These are phyloP conservation scores for Pythium utonaiense DNA, from an alignment of 352 stramenopile species.

Conservation along the genomic window DNA sequence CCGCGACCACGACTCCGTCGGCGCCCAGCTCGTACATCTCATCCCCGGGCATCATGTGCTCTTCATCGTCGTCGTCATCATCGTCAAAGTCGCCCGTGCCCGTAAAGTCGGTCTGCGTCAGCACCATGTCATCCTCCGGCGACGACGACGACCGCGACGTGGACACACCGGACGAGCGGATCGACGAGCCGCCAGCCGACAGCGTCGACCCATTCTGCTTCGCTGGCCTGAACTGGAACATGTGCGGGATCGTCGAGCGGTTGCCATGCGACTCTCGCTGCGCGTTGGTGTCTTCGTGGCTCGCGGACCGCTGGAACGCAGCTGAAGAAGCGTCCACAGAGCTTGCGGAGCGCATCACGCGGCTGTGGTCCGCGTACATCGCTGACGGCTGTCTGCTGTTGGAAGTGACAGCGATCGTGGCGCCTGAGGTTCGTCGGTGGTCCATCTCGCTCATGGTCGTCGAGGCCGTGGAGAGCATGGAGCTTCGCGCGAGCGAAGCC, in stretches of 20 bases:
- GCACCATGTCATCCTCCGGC: slow-evolving; percentile 7
- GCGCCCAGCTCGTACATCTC: slow-evolving; percentile 20
- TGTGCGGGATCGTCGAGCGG: slow-evolving; percentile 37
- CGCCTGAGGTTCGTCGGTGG: slow-evolving; percentile 21
- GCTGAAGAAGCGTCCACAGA: slow-evolving; percentile 23
- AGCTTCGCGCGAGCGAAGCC: slow-evolving; percentile 16
- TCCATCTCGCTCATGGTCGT: slow-evolving; percentile 15
- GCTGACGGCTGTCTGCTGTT: slow-evolving; percentile 1
- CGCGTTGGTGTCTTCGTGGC: slow-evolving; percentile 19
- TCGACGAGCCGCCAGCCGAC: slow-evolving; percentile 16
- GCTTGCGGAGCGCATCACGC: slow-evolving; percentile 26
- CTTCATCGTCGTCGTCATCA: slow-evolving; percentile 22
- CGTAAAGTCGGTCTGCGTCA: background rate
- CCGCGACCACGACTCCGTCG: background rate
- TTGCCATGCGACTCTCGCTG: background rate
- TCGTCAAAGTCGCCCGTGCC: slow-evolving; percentile 19
- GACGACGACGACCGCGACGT: slow-evolving; percentile 22
- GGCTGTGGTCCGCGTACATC: slow-evolving; percentile 16
- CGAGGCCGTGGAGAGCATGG: slow-evolving; percentile 10
- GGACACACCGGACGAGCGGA: slow-evolving; percentile 35
- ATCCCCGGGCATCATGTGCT: slow-evolving; percentile 21
- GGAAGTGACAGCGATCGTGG: slow-evolving; percentile 15
- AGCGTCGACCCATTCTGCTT: slow-evolving; percentile 17
- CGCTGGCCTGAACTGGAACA: slow-evolving; percentile 58
- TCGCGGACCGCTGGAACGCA: slow-evolving; percentile 23